Evolutionary conservation across 768 basidiomycete genomes (phyloP).

Genomic region (Mycena vitilis): DNA sequence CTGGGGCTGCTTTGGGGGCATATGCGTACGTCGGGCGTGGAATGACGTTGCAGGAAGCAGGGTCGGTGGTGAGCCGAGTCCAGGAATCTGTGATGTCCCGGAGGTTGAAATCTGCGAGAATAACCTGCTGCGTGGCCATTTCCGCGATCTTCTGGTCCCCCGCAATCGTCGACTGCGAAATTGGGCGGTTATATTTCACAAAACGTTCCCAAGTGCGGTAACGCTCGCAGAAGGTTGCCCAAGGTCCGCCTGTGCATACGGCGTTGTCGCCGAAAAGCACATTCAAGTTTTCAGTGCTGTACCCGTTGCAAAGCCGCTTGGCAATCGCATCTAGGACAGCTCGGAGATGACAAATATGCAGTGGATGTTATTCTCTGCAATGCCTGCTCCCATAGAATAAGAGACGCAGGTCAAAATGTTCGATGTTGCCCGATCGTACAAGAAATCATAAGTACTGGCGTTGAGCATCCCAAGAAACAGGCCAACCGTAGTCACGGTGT

Average conservation of each 20-base stretch:
- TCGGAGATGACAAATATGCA: conserved; percentile 20
- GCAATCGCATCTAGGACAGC: conserved; percentile 5
- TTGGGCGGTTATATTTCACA: conserved; percentile 23
- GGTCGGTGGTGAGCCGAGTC: background rate
- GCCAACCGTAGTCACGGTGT: background rate
- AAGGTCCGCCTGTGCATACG: background rate
- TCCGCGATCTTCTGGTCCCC: background rate
- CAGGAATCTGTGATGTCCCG: background rate
- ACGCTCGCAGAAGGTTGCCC: conserved; percentile 21
- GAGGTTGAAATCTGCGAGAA: background rate
- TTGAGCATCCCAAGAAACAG: background rate
- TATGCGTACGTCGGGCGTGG: background rate
- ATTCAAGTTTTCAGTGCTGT: background rate
- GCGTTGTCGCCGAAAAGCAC: conserved; percentile 18
- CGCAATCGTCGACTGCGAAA: conserved; percentile 1
- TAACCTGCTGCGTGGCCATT: background rate
- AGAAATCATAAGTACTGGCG: background rate
- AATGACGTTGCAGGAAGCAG: background rate
- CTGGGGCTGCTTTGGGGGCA: background rate
- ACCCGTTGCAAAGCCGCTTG: background rate
- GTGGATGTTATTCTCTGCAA: conserved; percentile 10
- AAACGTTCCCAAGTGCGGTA: conserved; percentile 24
- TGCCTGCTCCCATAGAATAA: conserved; percentile 12
- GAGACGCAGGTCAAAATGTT: conserved; percentile 23
- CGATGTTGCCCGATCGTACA: conserved; percentile 15